phyloP scores from a whole-genome alignment of 495 filamentous ascomycete species.

The Pyrenopolyporus hunteri region DNA sequence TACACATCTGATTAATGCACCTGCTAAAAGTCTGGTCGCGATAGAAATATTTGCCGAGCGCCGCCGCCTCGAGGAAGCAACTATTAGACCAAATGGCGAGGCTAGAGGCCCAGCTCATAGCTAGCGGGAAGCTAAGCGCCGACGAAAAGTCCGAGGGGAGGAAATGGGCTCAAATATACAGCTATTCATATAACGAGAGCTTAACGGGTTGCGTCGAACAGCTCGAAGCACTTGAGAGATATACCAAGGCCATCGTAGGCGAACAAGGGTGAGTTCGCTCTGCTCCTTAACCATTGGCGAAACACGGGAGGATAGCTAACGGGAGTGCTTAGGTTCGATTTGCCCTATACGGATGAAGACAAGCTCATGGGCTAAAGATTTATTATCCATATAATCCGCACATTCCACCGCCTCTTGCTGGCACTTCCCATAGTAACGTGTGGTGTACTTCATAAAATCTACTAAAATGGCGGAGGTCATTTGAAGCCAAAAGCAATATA shows the following conservation, averaged over 20 bases:
- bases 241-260: slow-evolving; percentile 60
- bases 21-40: neutral
- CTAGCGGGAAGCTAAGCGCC: slow-evolving; percentile 34
- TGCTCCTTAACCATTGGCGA: neutral
- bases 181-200: slow-evolving; percentile 53
- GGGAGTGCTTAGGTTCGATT: slow-evolving; percentile 26
- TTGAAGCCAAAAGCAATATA: no score
- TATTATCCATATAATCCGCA: no score
- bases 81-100: slow-evolving; percentile 58
- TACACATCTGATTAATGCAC: neutral
- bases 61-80: slow-evolving; percentile 56
- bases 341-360: slow-evolving; percentile 15
- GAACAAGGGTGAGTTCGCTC: slow-evolving; percentile 51
- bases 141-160: slow-evolving; percentile 32
- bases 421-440: no score
- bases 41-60: slow-evolving; percentile 58
- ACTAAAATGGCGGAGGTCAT: no score
- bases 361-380: neutral
- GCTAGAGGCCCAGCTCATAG: slow-evolving; percentile 50
- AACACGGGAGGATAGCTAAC: neutral
- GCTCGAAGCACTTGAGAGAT: slow-evolving; percentile 57
- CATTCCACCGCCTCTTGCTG: no score
- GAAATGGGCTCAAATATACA: slow-evolving; percentile 45
- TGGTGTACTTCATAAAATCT: no score
- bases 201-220: slow-evolving; percentile 63